Evolutionary conservation across 352 stramenopile species (phyloP), one percentile per base, ranked within the genome.

Genomic region (Phytophthora pseudosyringae): DNA sequence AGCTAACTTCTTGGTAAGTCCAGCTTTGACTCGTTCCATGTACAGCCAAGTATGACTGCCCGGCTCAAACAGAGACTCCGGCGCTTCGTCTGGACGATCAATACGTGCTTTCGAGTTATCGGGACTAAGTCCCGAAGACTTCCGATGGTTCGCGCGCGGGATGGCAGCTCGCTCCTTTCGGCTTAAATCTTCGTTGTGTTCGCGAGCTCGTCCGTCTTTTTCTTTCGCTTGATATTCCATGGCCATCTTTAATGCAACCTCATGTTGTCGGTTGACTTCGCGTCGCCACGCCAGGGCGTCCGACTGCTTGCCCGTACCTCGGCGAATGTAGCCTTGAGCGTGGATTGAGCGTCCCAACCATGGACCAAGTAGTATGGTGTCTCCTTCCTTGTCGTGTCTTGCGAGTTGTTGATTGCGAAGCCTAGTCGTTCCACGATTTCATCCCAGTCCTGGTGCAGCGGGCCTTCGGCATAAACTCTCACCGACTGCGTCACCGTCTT

Each of bases 401-500:
- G 16, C 9, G 47, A 43, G 31, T 28, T 54, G 13, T 54, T 43
- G n/a, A 54, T 54, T 7, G 47, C 29, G 4, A 51, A 26, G 1
- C 36, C 26, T 10, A 39, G 10, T 51, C 46, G 31, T 35, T 35
- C 9, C 13, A 8, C 48, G 3, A 56, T 38, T 11, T 38, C 44
- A n/a, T 51, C 26, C 4, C 41, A 47, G n/a, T 55, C 48, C 13
- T 55, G 48, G 12, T 55, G 48, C 3, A 55, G 4, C 5, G 36
- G 50, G 8, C 21, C 36, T 7, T 58, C 48, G 3, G 31, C 48
- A 21, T 56, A 56, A 18, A 56, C 48, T 0, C 13, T 18, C 3
- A 56, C 35, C 2, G 50, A 48, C 25, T 46, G 3, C 50, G 48
- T 58, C 2, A 48, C 26, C 13, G 36, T 46, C 35, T 58, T 58